A percentile compares a stretch with the other conserved stretches of the same genome.
Evolutionary conservation across 306 rosid genomes (phyloP).

Genomic region (Cucumis hystrix): DNA sequence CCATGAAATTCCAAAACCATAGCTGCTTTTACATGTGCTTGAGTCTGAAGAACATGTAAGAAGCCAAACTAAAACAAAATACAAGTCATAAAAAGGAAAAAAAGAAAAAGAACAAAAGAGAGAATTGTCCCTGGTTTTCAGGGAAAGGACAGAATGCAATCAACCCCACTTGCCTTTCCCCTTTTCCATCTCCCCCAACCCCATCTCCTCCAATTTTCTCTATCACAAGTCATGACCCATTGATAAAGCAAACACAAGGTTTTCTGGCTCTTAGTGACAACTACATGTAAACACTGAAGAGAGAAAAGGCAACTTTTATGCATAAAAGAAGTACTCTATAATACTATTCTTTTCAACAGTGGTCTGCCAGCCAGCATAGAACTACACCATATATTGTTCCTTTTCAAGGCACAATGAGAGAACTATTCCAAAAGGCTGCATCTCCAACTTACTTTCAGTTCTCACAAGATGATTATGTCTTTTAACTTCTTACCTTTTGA

Average conservation of each 20-base stretch:
- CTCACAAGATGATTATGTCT: not conserved
- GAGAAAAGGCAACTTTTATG: conserved; percentile 24
- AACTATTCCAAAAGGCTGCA: conserved; percentile 9
- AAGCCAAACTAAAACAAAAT: conserved; percentile 14
- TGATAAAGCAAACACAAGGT: conserved; percentile 37
- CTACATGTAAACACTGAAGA: conserved; percentile 17
- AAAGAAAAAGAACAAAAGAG: not conserved
- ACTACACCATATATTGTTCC: conserved; percentile 17
- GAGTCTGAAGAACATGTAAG: conserved; percentile 26
- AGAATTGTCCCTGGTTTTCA: conserved; percentile 51
- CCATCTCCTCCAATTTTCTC: conserved; percentile 16
- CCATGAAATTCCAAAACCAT: conserved; percentile 21
- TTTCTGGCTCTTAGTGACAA: conserved; percentile 61
- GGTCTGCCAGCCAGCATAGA: not conserved
- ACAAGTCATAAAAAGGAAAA: conserved; percentile 4
- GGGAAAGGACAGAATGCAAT: conserved; percentile 35
- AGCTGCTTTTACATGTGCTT: conserved; percentile 27
- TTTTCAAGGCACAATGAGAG: conserved; percentile 3
- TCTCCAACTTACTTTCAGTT: not conserved
- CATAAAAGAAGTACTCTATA: not conserved
- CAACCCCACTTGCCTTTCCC: conserved; percentile 54
- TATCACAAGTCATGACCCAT: conserved; percentile 13
- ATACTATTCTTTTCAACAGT: not conserved
- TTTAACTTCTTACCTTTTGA: not conserved
- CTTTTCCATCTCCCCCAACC: conserved; percentile 19